Conservation (phyloP, 495 filamentous ascomycete species). For the Pyrenula aspistea region DNA sequence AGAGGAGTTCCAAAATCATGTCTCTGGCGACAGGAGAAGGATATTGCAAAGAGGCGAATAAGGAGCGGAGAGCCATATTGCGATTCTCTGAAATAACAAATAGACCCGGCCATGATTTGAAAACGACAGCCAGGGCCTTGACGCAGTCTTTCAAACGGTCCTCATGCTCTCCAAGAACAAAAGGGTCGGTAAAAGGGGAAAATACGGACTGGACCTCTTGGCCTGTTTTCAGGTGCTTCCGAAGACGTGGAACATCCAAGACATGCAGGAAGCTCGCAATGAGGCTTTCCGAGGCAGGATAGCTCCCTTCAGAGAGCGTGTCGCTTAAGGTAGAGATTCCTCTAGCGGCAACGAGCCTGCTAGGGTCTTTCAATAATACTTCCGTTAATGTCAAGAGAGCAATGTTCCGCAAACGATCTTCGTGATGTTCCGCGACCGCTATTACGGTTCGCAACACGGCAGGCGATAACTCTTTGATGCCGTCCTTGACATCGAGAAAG, state of each 20-base stretch:
- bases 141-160: constrained; percentile 72
- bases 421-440: constrained; percentile 75
- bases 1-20: constrained; percentile 72
- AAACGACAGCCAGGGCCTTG: constrained; percentile 71
- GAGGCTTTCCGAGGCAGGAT: constrained; percentile 80
- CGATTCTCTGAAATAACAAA: constrained; percentile 76
- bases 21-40: constrained; percentile 53
- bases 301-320: constrained; percentile 78
- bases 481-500: constrained; percentile 91
- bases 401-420: constrained; percentile 80
- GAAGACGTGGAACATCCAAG: constrained; percentile 68
- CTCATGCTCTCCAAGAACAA: constrained; percentile 53
- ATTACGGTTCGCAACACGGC: constrained; percentile 79
- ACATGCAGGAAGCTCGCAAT: constrained; percentile 77
- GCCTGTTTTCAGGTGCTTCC: constrained; percentile 69
- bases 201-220: constrained; percentile 71
- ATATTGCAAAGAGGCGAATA: constrained; percentile 68
- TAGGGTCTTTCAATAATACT: constrained; percentile 75
- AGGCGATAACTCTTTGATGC: constrained; percentile 76
- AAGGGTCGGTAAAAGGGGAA: constrained; percentile 78
- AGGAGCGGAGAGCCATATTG: constrained; percentile 68
- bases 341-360: constrained; percentile 63
- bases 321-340: constrained; percentile 74
- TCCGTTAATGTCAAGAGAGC: constrained; percentile 87
- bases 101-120: constrained; percentile 86